Percentiles rank a stretch among this genome's conserved stretches.
Conservation (phyloP, 495 filamentous ascomycete species). For the Penicillium alfredii region DNA sequence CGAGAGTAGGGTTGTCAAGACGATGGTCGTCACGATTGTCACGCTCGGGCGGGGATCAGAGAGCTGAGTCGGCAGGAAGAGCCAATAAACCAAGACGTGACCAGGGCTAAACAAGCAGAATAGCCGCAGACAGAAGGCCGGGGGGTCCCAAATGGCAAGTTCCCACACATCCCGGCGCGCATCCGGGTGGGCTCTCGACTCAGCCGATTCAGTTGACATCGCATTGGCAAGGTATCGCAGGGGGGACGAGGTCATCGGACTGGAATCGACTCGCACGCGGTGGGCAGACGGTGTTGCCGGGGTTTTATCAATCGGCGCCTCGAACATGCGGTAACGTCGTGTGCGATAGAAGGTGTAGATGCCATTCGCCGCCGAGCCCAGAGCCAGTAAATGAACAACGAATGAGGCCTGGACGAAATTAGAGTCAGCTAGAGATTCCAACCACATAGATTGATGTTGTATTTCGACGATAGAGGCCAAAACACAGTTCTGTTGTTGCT, state of each 20-base stretch:
- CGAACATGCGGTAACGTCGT: conserved; percentile 87
- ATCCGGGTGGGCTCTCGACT: conserved; percentile 79
- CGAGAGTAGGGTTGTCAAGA: conserved; percentile 66
- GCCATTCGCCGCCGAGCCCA: conserved; percentile 65
- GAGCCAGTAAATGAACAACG: conserved; percentile 58
- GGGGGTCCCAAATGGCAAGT: conserved; percentile 85
- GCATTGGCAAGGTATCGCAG: conserved; percentile 68
- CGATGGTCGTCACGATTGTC: conserved; percentile 72
- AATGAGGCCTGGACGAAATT: conserved; percentile 51
- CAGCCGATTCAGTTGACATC: conserved; percentile 52
- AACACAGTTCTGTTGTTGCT: no score
- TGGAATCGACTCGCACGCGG: conserved; percentile 85
- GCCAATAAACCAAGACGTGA: conserved; percentile 80
- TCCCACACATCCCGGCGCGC: conserved; percentile 90
- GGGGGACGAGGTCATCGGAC: conserved; percentile 71
- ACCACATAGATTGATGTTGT: no score
- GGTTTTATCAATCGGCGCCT: conserved; percentile 64
- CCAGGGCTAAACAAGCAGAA: conserved; percentile 92
- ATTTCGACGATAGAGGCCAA: no score
- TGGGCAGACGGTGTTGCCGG: conserved; percentile 82
- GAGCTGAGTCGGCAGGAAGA: conserved; percentile 72
- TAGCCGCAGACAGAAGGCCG: conserved; percentile 71
- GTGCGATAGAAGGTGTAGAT: conserved; percentile 77
- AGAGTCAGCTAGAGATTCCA: no score
- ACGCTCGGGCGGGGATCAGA: conserved; percentile 75